Percentiles rank a stretch among this genome's conserved stretches.
These are phyloP conservation scores for Ilex aquifolium DNA, from an alignment of 257 asterid species.

Conservation along the genomic window DNA sequence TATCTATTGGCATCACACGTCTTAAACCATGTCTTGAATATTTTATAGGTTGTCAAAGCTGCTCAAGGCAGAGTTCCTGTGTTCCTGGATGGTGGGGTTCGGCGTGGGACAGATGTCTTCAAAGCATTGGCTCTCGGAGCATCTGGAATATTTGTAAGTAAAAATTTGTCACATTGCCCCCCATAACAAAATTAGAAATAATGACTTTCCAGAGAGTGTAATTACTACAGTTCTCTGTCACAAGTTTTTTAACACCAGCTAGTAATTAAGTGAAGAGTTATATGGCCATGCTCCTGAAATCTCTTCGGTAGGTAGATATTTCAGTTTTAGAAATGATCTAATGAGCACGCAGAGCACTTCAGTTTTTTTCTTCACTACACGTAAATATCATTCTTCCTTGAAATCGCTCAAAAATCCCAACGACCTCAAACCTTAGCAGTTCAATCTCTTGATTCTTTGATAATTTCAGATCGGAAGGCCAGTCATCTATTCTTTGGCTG, in stretches of 20 bases:
- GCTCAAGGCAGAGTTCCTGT: constrained; percentile 62
- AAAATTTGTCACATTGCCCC: too few species aligned
- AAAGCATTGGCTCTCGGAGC: constrained; percentile 88
- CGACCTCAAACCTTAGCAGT: not conserved
- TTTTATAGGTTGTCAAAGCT: constrained; percentile 50
- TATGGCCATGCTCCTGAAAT: too few species aligned
- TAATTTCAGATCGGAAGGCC: constrained; percentile 64
- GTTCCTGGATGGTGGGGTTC: constrained; percentile 69
- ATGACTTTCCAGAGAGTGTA: too few species aligned
- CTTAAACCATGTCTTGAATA: not conserved
- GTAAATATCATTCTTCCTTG: not conserved
- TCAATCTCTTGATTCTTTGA: not conserved
- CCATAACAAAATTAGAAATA: too few species aligned
- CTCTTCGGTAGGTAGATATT: too few species aligned
- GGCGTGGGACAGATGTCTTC: constrained; percentile 85
- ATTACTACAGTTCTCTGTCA: too few species aligned
- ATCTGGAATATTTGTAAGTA: constrained; percentile 76
- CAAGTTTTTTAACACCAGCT: too few species aligned
- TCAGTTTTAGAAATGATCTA: too few species aligned
- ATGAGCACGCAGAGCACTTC: too few species aligned
- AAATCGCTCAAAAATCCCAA: not conserved
- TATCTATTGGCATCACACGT: not conserved
- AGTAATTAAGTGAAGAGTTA: too few species aligned
- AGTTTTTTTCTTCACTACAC: not conserved
- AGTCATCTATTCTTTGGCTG: constrained; percentile 56